phyloP scores from a whole-genome alignment of 495 filamentous ascomycete genomes.

The Hyaloscypha variabilis region DNA sequence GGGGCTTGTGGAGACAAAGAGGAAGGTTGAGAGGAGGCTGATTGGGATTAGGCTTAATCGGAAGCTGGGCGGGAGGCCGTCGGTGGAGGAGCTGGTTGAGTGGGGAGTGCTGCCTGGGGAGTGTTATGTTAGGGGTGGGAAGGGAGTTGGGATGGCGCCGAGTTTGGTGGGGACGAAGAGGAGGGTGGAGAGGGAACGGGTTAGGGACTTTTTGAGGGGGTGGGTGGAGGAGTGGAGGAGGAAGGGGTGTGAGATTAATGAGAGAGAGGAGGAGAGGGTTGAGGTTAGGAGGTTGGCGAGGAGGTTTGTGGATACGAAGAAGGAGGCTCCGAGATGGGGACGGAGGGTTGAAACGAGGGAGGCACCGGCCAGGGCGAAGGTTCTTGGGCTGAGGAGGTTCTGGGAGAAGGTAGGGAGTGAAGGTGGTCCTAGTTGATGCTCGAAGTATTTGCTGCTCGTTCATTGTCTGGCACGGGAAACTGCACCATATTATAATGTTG shows the following conservation, averaged over 20 bases:
- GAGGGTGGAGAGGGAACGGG: conserved; percentile 54
- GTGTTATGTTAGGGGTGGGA: conserved; percentile 16
- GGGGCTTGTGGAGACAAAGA: too few species aligned
- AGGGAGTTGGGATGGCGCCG: conserved; percentile 25
- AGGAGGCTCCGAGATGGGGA: conserved; percentile 5
- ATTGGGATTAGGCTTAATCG: conserved; percentile 40
- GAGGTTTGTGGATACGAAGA: conserved; percentile 17
- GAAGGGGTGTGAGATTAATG: conserved; percentile 11
- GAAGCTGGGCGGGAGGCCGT: conserved; percentile 33
- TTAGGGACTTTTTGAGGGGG: conserved; percentile 54
- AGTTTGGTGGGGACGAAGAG: conserved; percentile 46
- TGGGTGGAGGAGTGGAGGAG: conserved; percentile 47
- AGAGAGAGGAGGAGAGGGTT: conserved; percentile 10
- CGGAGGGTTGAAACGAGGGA: conserved; percentile 15
- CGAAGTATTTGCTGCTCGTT: too few species aligned
- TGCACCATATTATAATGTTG: background rate
- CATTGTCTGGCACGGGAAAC: background rate
- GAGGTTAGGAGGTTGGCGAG: conserved; percentile 29
- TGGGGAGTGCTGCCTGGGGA: conserved; percentile 36
- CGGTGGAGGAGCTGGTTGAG: conserved; percentile 33
- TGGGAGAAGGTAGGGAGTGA: conserved; percentile 32
- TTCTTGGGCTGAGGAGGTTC: conserved; percentile 31
- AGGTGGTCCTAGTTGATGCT: conserved; percentile 8
- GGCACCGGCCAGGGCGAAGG: conserved; percentile 31
- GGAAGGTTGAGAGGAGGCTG: conserved; percentile 47